Conservation (phyloP, 768 basidiomycete species). For the Mycena pura region DNA sequence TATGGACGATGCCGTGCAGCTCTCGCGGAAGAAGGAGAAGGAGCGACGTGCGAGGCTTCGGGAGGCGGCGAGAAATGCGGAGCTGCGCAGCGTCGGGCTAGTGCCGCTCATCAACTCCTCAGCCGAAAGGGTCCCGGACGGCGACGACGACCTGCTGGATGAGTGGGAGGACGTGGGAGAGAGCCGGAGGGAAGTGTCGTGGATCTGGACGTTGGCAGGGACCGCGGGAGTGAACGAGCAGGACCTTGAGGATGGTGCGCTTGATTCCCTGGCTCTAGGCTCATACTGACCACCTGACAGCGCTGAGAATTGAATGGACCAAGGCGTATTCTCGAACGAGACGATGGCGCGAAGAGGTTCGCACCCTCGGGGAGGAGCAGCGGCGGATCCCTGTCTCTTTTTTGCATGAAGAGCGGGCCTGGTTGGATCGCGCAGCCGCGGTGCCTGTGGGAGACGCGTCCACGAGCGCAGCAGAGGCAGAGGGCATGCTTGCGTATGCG, state of each 20-base stretch:
- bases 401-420: no score
- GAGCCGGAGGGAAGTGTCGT: background rate
- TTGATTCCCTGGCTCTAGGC: no score
- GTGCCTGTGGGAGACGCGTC: no score
- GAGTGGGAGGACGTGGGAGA: background rate
- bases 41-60: no score
- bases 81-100: background rate
- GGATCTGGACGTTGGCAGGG: background rate
- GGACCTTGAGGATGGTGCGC: background rate
- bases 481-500: no score
- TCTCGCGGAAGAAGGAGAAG: background rate
- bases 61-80: background rate
- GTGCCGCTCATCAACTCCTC: no score
- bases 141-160: background rate
- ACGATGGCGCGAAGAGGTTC: no score
- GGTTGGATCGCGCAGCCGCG: no score
- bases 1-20: slow-evolving; percentile 10
- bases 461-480: no score
- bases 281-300: background rate
- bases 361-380: no score
- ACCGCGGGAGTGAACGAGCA: background rate
- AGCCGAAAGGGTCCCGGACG: background rate
- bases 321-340: no score
- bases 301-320: slow-evolving; percentile 9
- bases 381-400: no score